Evolutionary conservation across 2,329 filamentous ascomycete genomes (phyloP).

Genomic region (Ascochyta pisi): DNA sequence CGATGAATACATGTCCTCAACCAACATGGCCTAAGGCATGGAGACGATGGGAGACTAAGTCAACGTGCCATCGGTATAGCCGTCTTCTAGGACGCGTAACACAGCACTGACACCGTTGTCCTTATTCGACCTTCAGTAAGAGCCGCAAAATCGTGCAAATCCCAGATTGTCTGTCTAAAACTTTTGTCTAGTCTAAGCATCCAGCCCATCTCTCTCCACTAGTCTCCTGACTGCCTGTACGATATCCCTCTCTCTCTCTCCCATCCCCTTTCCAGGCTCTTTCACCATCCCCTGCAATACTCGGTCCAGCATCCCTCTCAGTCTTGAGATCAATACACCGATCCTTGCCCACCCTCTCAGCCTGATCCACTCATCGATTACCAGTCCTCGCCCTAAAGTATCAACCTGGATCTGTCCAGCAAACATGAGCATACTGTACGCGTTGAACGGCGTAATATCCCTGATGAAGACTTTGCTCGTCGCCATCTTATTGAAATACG

Average conservation of each 20-base stretch:
- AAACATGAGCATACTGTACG: slow-evolving; percentile 87
- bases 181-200: slow-evolving; percentile 51
- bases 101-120: too few species aligned
- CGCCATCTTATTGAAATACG: slow-evolving; percentile 90
- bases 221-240: slow-evolving; percentile 79
- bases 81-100: too few species aligned
- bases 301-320: slow-evolving; percentile 86
- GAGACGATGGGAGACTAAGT: too few species aligned
- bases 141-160: neutral
- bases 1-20: too few species aligned
- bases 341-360: slow-evolving; percentile 93
- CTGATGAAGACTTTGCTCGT: slow-evolving; percentile 92
- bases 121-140: too few species aligned
- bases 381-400: slow-evolving; percentile 81
- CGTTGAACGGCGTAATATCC: slow-evolving; percentile 91
- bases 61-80: too few species aligned
- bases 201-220: slow-evolving; percentile 88
- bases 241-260: slow-evolving; percentile 62
- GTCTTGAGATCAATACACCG: slow-evolving; percentile 82
- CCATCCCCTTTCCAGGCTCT: slow-evolving; percentile 68
- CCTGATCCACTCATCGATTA: slow-evolving; percentile 90
- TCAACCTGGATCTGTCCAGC: slow-evolving; percentile 85
- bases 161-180: neutral
- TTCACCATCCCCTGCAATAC: slow-evolving; percentile 82
- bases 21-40: too few species aligned